These are phyloP conservation scores for Soucietia sequanensis DNA, from an alignment of 805 yeast genomes.

Conservation along the genomic window DNA sequence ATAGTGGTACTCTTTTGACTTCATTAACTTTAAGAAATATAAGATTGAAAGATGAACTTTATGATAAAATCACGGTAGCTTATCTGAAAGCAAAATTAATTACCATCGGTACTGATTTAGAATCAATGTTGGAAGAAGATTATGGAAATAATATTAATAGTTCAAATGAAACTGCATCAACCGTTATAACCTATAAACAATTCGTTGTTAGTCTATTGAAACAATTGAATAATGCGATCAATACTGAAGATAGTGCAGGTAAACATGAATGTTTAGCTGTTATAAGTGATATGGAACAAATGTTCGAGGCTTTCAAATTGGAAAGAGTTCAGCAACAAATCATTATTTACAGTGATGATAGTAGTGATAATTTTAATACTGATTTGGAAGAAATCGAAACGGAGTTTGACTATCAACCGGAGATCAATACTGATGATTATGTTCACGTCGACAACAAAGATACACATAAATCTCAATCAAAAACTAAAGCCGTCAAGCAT, in stretches of 20 bases:
- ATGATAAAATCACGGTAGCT: constrained; percentile 53
- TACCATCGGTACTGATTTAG: constrained; percentile 62
- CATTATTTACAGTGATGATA: neutral
- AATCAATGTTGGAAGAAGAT: constrained; percentile 44
- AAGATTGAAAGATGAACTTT: constrained; percentile 48
- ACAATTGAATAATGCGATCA: constrained; percentile 57
- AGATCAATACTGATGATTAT: neutral
- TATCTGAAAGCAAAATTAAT: constrained; percentile 67
- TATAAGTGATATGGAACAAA: constrained; percentile 67
- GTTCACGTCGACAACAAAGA: neutral
- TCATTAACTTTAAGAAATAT: constrained; percentile 45
- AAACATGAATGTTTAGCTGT: constrained; percentile 68
- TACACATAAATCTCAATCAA: too few species aligned
- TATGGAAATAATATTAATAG: constrained; percentile 9
- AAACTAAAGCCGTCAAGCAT: neutral
- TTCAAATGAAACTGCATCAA: constrained; percentile 20
- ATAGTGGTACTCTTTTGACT: constrained; percentile 50
- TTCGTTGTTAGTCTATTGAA: constrained; percentile 58
- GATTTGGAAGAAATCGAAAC: neutral
- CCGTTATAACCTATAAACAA: constrained; percentile 48
- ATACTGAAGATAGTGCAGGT: constrained; percentile 51
- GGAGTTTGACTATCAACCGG: neutral
- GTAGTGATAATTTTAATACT: too few species aligned
- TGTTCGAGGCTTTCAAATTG: constrained; percentile 57
- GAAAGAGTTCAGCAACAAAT: constrained; percentile 27